Evolutionary conservation across 352 stramenopile species (phyloP).

Genomic region (Pythium aristosporum): DNA sequence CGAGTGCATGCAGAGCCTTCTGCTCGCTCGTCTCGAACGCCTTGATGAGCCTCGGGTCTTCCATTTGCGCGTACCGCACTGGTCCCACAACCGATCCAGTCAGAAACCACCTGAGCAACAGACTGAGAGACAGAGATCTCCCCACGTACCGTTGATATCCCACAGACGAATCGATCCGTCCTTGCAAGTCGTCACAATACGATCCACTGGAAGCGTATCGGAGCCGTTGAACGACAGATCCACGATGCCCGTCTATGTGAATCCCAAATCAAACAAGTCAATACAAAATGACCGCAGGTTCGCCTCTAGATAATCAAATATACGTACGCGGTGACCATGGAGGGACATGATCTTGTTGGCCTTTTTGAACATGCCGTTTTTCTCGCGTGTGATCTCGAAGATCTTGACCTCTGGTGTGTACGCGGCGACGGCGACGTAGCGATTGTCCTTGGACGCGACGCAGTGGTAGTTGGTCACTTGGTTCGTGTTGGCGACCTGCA

Average conservation of each 20-base stretch:
- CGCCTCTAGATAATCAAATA: too few species aligned
- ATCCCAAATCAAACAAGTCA: too few species aligned
- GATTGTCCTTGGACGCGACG: constrained; percentile 78
- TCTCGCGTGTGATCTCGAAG: constrained; percentile 77
- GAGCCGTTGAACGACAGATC: constrained; percentile 79
- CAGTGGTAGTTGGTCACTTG: constrained; percentile 82
- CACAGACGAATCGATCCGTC: constrained; percentile 73
- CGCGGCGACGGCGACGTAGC: constrained; percentile 73
- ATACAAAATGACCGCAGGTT: neutral
- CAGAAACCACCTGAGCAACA: neutral
- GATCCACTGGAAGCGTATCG: constrained; percentile 64
- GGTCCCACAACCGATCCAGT: neutral
- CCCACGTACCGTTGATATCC: constrained; percentile 73
- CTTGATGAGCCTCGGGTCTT: constrained; percentile 71
- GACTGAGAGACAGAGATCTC: neutral
- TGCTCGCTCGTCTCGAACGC: constrained; percentile 56
- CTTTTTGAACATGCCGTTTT: constrained; percentile 76
- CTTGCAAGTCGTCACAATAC: constrained; percentile 76
- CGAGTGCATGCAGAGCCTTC: constrained; percentile 56
- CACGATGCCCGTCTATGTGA: constrained; percentile 57
- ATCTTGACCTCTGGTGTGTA: constrained; percentile 87
- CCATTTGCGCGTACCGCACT: constrained; percentile 79
- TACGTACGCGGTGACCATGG: constrained; percentile 66
- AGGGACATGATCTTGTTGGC: constrained; percentile 84
- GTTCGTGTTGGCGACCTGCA: constrained; percentile 80